A percentile compares a stretch with the other conserved stretches of the same genome.
phyloP scores from a whole-genome alignment of 345 rosid genomes.

The Firmiana major region DNA sequence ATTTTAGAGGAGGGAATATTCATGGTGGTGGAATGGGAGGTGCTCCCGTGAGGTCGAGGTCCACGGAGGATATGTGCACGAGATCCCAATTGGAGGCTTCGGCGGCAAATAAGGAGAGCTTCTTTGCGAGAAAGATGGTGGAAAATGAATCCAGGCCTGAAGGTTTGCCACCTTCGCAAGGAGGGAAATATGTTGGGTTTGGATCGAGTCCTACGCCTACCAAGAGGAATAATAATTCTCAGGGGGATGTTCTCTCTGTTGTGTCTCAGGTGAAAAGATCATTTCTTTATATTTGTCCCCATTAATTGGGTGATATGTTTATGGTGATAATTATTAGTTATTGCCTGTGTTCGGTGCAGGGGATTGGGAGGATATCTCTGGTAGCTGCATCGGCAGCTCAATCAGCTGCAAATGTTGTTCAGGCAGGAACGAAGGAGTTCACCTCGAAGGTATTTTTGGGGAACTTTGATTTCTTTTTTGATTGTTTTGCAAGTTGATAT shows the following conservation, averaged over 20 bases:
- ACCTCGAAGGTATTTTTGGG: slow-evolving; percentile 55
- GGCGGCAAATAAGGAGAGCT: slow-evolving; percentile 65
- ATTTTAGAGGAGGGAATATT: slow-evolving; percentile 47
- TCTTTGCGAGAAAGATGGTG: slow-evolving; percentile 58
- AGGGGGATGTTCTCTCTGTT: slow-evolving; percentile 66
- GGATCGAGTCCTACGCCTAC: slow-evolving; percentile 66
- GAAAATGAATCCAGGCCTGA: slow-evolving; percentile 77
- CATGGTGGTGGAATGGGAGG: slow-evolving; percentile 34
- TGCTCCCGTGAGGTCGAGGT: slow-evolving; percentile 56
- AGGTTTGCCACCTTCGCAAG: slow-evolving; percentile 77
- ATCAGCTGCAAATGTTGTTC: slow-evolving; percentile 81
- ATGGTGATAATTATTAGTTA: background rate
- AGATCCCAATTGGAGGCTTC: slow-evolving; percentile 73
- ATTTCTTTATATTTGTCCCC: background rate
- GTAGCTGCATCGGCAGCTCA: slow-evolving; percentile 86
- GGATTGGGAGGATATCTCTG: slow-evolving; percentile 73
- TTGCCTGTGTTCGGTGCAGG: slow-evolving; percentile 34
- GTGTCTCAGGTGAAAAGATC: slow-evolving; percentile 67
- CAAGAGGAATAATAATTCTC: slow-evolving; percentile 42
- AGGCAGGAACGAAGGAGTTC: slow-evolving; percentile 68
- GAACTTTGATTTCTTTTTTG: background rate
- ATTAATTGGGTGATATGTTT: background rate
- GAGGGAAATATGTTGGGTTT: slow-evolving; percentile 87
- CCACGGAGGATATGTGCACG: slow-evolving; percentile 74
- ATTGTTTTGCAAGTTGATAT: background rate